These are phyloP conservation scores for Eudorina sp. DNA, from an alignment of 139 green algal species.

Conservation along the genomic window DNA sequence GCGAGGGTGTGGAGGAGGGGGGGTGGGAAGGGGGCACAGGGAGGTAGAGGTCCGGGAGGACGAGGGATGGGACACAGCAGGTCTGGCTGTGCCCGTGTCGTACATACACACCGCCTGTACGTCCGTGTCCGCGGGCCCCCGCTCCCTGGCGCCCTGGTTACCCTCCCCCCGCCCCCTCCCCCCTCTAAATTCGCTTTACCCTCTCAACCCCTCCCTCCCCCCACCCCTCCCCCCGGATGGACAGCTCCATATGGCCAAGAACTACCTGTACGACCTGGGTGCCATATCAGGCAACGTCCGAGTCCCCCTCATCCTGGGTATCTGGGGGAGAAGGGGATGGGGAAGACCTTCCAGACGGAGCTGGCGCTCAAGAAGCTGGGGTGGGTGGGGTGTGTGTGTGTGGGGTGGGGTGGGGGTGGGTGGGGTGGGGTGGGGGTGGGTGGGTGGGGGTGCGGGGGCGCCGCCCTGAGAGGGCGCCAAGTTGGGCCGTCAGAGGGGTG, in stretches of 20 bases:
- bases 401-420: neutral
- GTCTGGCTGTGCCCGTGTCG: too few relatives aligned
- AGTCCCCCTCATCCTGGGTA: slow-evolving; percentile 80
- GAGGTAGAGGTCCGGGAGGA: too few relatives aligned
- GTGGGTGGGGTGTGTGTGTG: slow-evolving; percentile 47
- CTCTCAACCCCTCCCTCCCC: neutral
- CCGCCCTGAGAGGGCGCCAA: too few relatives aligned
- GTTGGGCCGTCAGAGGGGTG: too few relatives aligned
- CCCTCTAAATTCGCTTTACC: neutral
- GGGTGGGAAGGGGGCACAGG: too few relatives aligned
- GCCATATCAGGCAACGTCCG: slow-evolving; percentile 55
- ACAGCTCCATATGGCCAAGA: slow-evolving; percentile 93
- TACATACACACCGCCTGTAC: too few relatives aligned
- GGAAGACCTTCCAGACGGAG: slow-evolving; percentile 92
- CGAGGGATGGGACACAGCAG: too few relatives aligned
- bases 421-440: neutral
- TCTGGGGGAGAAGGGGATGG: slow-evolving; percentile 83
- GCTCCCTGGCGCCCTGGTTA: too few relatives aligned
- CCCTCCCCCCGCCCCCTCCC: too few relatives aligned
- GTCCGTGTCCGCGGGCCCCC: too few relatives aligned
- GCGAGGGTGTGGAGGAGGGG: too few relatives aligned
- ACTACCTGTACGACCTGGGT: slow-evolving; percentile 82
- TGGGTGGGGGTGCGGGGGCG: neutral
- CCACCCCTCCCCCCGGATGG: neutral
- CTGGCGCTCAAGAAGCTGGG: slow-evolving; percentile 94